A percentile compares a stretch with the other conserved stretches of the same genome.
Conservation (phyloP, 2,329 filamentous ascomycete species). For the Pseudomassariella vexata region DNA sequence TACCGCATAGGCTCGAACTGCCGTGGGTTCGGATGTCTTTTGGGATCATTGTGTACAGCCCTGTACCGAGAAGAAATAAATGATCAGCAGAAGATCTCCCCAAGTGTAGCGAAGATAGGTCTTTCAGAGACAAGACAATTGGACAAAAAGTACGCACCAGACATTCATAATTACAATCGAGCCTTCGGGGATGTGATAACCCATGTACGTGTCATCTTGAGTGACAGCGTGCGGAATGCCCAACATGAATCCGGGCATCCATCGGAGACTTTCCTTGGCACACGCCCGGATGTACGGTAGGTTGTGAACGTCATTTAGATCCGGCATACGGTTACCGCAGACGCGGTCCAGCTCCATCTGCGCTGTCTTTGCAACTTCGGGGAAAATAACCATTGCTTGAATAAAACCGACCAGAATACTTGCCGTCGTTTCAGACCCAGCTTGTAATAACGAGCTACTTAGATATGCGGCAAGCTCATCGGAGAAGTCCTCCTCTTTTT, state of each 20-base stretch:
- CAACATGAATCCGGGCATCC: slow-evolving; percentile 33
- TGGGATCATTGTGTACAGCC: slow-evolving; percentile 37
- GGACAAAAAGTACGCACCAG: slow-evolving; percentile 28
- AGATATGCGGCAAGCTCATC: slow-evolving; percentile 29
- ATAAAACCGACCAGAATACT: slow-evolving; percentile 39
- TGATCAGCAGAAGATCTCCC: too few species aligned
- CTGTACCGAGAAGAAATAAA: too few species aligned
- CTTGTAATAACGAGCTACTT: slow-evolving; percentile 18
- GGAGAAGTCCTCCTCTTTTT: slow-evolving; percentile 21
- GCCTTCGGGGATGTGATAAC: slow-evolving; percentile 37
- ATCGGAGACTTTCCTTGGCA: slow-evolving; percentile 50
- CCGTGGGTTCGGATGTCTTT: slow-evolving; percentile 29
- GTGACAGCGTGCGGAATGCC: slow-evolving; percentile 40
- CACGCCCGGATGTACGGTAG: slow-evolving; percentile 47
- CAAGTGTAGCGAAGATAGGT: too few species aligned
- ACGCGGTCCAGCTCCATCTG: slow-evolving; percentile 49
- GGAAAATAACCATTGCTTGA: slow-evolving; percentile 42
- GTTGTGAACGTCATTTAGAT: slow-evolving; percentile 37
- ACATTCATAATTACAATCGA: slow-evolving; percentile 28
- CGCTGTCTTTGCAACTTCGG: slow-evolving; percentile 39
- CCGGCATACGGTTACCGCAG: slow-evolving; percentile 44
- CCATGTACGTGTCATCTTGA: slow-evolving; percentile 34
- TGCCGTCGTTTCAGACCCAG: slow-evolving; percentile 36
- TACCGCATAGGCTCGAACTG: slow-evolving; percentile 31
- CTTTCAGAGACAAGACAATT: too few species aligned